Evolutionary conservation across 2,329 filamentous ascomycete genomes (phyloP), one percentile per base, ranked within the genome.

Genomic region (Metarhizium sp.): DNA sequence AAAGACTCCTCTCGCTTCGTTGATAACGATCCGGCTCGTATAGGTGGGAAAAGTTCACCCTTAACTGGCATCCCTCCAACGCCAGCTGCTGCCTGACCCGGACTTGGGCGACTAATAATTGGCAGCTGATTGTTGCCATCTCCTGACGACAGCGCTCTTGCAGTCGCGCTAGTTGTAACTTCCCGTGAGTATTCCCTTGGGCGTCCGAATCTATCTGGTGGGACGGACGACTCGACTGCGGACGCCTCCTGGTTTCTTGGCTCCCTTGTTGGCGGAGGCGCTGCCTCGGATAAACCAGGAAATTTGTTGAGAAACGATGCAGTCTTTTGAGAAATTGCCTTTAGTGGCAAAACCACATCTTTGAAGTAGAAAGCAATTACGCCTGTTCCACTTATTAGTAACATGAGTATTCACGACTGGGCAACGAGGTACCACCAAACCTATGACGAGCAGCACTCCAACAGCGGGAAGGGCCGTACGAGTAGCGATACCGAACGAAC

Each of bases 381-480:
- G 2, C 45, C 56, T 58, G 30, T 6, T 29, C 8, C 32, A n/a
- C 30, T 5, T 40, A 20, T 56, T 46, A 20, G 71, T 71, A 51
- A 78, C 66, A 52, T 66, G 18, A 32, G 36, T 2, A n/a, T 32
- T 10, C 20, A 29, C 3, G 6, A 18, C 16, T 14, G 11, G 46
- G 6, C 32, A 36, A 32, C 43, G 52, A 50, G 59, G 14, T 59
- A 59, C 34, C 42, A 49, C 52, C n/a, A 60, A 71, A 81, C 78
- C 71, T 58, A 81, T 71, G 42, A 81, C 59, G 14, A 80, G 63
- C 32, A 74, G 65, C 18, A 82, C 69, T 2, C 80, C 80, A 34
- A 70, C 65, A 4, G 78, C 75, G 36, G 81, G 79, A 29, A 82
- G 63, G 6, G 77, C 72, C 2, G 77, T 81, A 58, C 75, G 72